These are phyloP conservation scores for Lasiosphaeria miniovina DNA, from an alignment of 495 filamentous ascomycete species.

Conservation along the genomic window DNA sequence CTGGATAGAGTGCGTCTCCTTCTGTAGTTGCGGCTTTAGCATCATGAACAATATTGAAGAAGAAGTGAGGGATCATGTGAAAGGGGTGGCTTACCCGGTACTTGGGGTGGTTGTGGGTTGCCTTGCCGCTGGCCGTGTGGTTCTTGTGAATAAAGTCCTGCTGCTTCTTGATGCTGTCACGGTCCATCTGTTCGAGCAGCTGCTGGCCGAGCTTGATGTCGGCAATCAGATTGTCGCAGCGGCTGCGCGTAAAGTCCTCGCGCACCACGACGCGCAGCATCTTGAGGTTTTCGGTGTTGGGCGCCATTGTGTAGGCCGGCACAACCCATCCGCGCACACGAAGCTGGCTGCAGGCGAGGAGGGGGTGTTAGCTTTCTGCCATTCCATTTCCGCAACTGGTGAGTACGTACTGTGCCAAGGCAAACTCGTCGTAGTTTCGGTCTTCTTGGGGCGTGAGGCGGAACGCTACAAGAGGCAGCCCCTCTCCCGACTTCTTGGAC, in stretches of 20 bases:
- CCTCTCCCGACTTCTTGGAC: conserved; percentile 69
- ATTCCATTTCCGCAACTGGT: no score
- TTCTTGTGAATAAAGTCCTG: conserved; percentile 61
- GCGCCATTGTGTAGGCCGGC: conserved; percentile 93
- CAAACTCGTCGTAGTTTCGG: conserved; percentile 77
- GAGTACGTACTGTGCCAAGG: conserved; percentile 57
- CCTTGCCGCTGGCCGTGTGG: conserved; percentile 51
- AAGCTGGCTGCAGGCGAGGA: conserved; percentile 46
- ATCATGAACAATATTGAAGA: conserved; percentile 6
- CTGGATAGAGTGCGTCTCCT: conserved; percentile 81
- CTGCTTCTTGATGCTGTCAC: conserved; percentile 61
- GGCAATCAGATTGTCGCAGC: conserved; percentile 67
- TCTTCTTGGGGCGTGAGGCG: conserved; percentile 57
- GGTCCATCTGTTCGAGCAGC: conserved; percentile 70
- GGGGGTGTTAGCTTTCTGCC: no score
- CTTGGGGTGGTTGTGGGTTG: conserved; percentile 59
- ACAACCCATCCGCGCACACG: conserved; percentile 85
- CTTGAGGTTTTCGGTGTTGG: conserved; percentile 71
- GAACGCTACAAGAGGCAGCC: conserved; percentile 85
- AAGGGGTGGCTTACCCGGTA: conserved; percentile 46
- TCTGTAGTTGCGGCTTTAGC: conserved; percentile 34
- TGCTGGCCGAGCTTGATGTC: conserved; percentile 72
- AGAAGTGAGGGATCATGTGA: conserved; percentile 4
- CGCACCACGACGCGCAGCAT: conserved; percentile 86
- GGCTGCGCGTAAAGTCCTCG: conserved; percentile 77